Conservation (phyloP, 257 asterid genomes). For the Nicotiana noctiflora region DNA sequence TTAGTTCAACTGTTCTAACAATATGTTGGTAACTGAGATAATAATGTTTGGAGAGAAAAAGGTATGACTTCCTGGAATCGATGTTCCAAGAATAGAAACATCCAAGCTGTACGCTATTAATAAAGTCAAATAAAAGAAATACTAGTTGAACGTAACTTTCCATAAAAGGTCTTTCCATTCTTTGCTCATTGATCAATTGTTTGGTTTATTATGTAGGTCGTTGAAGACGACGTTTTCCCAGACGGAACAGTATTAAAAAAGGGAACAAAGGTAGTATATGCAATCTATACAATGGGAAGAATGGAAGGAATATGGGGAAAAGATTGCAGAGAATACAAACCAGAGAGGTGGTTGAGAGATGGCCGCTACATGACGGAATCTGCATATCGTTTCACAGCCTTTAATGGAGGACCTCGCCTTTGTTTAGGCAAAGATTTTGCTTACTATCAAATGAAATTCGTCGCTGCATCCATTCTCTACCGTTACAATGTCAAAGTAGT, state of each 20-base stretch:
- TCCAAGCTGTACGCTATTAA: neutral
- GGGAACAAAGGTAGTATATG: conserved; percentile 87
- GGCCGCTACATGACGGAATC: conserved; percentile 78
- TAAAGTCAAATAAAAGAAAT: neutral
- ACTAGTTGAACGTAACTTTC: neutral
- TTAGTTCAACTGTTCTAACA: neutral
- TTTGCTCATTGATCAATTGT: neutral
- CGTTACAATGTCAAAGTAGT: conserved; percentile 52
- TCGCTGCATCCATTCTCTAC: conserved; percentile 67
- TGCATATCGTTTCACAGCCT: conserved; percentile 90
- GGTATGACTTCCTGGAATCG: neutral
- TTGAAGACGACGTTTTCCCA: conserved; percentile 76
- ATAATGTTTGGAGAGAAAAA: neutral
- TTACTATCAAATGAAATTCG: conserved; percentile 89
- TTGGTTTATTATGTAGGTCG: conserved; percentile 32
- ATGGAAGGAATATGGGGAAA: conserved; percentile 89
- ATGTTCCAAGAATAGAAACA: neutral
- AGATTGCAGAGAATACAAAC: conserved; percentile 74
- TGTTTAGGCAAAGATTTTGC: conserved; percentile 95
- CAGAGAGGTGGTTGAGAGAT: conserved; percentile 89
- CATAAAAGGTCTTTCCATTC: neutral
- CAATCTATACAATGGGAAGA: conserved; percentile 90
- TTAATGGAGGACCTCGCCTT: conserved; percentile 92
- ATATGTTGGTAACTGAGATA: neutral
- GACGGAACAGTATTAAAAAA: conserved; percentile 77